Evolutionary conservation across 2,329 filamentous ascomycete species (phyloP), one percentile per base, ranked within the genome.

Genomic region (Calonectria pauciramosa): DNA sequence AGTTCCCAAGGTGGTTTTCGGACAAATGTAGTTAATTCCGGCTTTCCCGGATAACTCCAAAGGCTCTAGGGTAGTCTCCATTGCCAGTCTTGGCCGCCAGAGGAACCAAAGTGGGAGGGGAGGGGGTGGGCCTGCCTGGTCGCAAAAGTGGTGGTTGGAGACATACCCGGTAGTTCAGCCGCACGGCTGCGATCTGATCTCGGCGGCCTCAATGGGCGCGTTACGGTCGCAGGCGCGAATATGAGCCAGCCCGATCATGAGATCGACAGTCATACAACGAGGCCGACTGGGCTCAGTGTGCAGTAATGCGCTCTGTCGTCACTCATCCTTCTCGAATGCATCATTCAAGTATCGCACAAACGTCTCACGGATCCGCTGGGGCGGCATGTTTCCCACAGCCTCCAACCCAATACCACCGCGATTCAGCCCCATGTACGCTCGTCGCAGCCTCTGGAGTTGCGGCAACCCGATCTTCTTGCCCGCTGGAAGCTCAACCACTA

Each of bases 401-500:
- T 92, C 91, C 71, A 88, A 85, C 60, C 87, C 92, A 74, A 91
- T 96, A 82, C 89, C 94, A 81, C 86, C 95, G 66, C 95, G 88
- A 79, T 96, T 96, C 83, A 97, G 84, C 7, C 89, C 90, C 79
- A 96, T 92, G 85, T 95, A 97, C 64, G 95, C 94, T 80, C 95
- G 90, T 74, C 95, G 89, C 79, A 96, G 86, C 76, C 95, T 89
- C 86, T 97, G 95, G 78, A 97, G 86, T 82, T 95, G 94, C 11
- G 95, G 93, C 54, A 97, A 82, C 1, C 93, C 93, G 65, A 95
- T 86, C 76, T 91, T 92, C 75, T 90, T 91, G 13, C 87, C 88
- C 11, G 80, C 76, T 0, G 95, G 94, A 65, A 97, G 86, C 77
- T 93, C 90, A 28, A 97, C 88, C 1, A 89, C 85, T 71, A 93